These are phyloP conservation scores for Calonectria naviculata DNA, from an alignment of 2,329 filamentous ascomycete genomes.

Conservation along the genomic window DNA sequence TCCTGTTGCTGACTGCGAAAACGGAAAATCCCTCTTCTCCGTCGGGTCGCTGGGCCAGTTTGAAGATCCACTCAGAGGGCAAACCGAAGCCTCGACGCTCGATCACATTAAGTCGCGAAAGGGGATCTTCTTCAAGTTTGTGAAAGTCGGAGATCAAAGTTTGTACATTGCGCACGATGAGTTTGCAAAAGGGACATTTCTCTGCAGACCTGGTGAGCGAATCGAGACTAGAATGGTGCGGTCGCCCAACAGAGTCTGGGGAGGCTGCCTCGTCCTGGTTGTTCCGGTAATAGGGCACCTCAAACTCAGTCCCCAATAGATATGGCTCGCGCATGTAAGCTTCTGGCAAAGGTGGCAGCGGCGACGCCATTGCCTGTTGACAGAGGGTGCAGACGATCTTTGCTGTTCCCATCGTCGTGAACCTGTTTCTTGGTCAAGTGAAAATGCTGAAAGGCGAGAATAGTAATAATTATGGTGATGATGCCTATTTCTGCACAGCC, in stretches of 20 bases:
- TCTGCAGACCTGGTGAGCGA: background rate
- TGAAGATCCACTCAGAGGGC: slow-evolving; percentile 1
- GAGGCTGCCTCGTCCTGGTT: background rate
- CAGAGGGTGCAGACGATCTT: background rate
- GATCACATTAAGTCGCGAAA: background rate
- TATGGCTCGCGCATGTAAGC: background rate
- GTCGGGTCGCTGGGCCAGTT: slow-evolving; percentile 8
- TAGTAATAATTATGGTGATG: too few species aligned
- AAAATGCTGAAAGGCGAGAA: too few species aligned
- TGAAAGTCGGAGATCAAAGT: background rate
- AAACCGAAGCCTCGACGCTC: background rate
- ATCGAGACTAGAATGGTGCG: background rate
- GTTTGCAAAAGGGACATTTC: background rate
- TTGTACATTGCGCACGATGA: background rate
- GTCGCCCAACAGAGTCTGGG: background rate
- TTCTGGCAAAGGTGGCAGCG: background rate
- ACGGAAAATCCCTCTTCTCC: slow-evolving; percentile 14
- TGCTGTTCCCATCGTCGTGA: too few species aligned
- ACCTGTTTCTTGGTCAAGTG: too few species aligned
- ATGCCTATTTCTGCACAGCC: too few species aligned
- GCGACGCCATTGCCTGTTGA: background rate
- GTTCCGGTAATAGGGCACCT: background rate
- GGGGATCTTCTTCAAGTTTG: background rate
- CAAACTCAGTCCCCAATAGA: background rate
- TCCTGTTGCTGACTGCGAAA: background rate